These are phyloP conservation scores for Metschnikowia kunwiensis DNA, from an alignment of 805 yeast genomes.

Conservation along the genomic window DNA sequence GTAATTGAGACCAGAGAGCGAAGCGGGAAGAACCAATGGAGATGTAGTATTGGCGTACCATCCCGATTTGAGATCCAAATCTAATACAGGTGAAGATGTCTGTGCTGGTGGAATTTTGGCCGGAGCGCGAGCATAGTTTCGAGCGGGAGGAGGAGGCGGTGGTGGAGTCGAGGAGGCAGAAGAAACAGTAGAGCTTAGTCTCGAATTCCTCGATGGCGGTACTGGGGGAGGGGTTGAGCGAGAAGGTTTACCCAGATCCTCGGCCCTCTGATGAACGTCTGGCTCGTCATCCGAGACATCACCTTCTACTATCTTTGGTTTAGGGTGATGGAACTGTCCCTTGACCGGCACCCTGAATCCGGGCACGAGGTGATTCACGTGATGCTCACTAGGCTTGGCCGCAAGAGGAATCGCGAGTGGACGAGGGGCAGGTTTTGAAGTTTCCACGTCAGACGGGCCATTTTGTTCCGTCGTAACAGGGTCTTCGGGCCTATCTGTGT, in stretches of 20 bases:
- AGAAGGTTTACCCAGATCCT: too few relatives aligned
- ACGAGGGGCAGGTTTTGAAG: too few relatives aligned
- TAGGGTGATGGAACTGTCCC: not conserved
- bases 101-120: slow-evolving; percentile 14
- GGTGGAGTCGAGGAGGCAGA: slow-evolving; percentile 15
- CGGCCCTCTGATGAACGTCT: too few relatives aligned
- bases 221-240: slow-evolving; percentile 32
- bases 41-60: slow-evolving; percentile 43
- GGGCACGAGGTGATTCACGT: too few relatives aligned
- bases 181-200: slow-evolving; percentile 2
- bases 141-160: slow-evolving; percentile 38
- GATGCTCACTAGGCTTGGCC: too few relatives aligned
- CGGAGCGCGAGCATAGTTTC: slow-evolving; percentile 20
- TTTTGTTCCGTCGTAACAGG: too few relatives aligned
- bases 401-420: too few relatives aligned
- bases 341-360: slow-evolving; percentile 4
- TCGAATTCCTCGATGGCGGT: slow-evolving; percentile 16
- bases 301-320: too few relatives aligned
- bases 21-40: slow-evolving; percentile 32
- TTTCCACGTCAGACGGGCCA: too few relatives aligned
- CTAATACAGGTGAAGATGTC: slow-evolving; percentile 32
- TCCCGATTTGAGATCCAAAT: slow-evolving; percentile 42
- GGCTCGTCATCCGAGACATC: too few relatives aligned
- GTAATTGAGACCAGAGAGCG: slow-evolving; percentile 37
- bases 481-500: not conserved